phyloP scores from a whole-genome alignment of 208 protist genomes.

The Acanthamoeba healyi region DNA sequence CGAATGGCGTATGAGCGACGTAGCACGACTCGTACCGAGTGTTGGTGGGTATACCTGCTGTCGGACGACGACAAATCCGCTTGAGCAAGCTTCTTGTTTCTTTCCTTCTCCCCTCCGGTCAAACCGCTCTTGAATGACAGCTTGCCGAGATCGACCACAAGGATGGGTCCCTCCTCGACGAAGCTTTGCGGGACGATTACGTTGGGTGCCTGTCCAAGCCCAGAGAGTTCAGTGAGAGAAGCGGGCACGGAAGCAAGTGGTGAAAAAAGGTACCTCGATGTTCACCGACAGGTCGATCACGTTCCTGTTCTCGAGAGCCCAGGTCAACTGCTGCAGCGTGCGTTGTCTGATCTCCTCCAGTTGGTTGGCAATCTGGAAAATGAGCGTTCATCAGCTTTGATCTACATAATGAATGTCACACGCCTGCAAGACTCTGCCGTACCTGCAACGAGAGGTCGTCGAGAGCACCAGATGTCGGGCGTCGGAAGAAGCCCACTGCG shows the following conservation, averaged over 20 bases:
- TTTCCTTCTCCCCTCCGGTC: slow-evolving; percentile 38
- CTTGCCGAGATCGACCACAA: slow-evolving; percentile 58
- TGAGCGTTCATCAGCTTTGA: background rate
- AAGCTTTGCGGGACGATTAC: slow-evolving; percentile 58
- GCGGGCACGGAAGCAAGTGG: no score
- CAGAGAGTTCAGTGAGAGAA: background rate
- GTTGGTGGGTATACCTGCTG: background rate
- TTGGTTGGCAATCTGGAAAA: slow-evolving; percentile 17
- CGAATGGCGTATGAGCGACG: background rate
- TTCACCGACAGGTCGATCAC: slow-evolving; percentile 50
- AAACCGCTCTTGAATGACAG: slow-evolving; percentile 31
- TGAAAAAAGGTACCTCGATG: slow-evolving; percentile 54
- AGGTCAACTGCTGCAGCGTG: slow-evolving; percentile 36
- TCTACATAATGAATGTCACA: background rate
- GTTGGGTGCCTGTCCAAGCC: slow-evolving; percentile 26
- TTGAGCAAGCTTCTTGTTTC: slow-evolving; percentile 52
- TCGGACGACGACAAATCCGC: background rate
- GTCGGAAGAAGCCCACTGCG: slow-evolving; percentile 51
- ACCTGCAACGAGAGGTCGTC: slow-evolving; percentile 45
- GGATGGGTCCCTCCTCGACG: slow-evolving; percentile 21
- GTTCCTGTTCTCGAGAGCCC: slow-evolving; percentile 60
- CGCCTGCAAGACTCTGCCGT: background rate
- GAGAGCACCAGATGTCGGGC: slow-evolving; percentile 7
- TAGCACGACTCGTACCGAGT: no score
- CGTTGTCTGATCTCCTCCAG: slow-evolving; percentile 52